phyloP scores from a whole-genome alignment of 2,329 filamentous ascomycete species.

The Decorospora gaudefroyi region DNA sequence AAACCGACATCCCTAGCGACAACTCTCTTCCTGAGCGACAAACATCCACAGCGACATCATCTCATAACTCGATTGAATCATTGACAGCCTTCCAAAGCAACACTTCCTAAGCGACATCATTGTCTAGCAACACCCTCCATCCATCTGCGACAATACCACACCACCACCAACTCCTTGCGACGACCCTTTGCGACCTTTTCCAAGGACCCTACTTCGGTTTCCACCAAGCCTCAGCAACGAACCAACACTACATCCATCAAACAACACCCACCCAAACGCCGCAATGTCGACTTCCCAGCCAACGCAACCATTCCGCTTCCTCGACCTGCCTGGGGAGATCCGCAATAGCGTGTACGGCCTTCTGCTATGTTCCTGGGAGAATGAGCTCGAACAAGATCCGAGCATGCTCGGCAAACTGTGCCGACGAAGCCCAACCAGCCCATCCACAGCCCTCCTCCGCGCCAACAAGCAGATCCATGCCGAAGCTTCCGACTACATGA shows the following conservation, averaged over 20 bases:
- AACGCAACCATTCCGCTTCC: constrained; percentile 29
- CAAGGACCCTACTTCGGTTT: too few species aligned
- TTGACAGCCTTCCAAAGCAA: constrained; percentile 23
- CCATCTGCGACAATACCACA: constrained; percentile 12
- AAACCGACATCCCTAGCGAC: constrained; percentile 15
- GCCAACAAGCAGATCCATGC: constrained; percentile 35
- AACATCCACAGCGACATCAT: constrained; percentile 20
- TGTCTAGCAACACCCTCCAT: constrained; percentile 9
- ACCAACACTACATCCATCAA: not conserved
- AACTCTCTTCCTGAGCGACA: constrained; percentile 22
- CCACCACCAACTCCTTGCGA: constrained; percentile 12
- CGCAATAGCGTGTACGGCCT: constrained; percentile 34
- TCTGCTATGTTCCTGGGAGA: constrained; percentile 34
- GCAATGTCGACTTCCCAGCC: constrained; percentile 22
- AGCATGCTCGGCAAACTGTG: constrained; percentile 21
- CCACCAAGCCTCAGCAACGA: not conserved
- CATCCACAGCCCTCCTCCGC: constrained; percentile 28
- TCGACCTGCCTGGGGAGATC: constrained; percentile 35
- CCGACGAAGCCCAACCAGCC: constrained; percentile 25
- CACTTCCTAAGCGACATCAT: constrained; percentile 21
- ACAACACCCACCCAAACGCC: constrained; percentile 2
- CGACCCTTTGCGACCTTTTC: too few species aligned
- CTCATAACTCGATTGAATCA: constrained; percentile 4
- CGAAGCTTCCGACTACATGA: constrained; percentile 37
- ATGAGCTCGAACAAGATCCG: constrained; percentile 24